Evolutionary conservation across 2,329 filamentous ascomycete genomes (phyloP).

Genomic region (Calonectria pauciramosa): DNA sequence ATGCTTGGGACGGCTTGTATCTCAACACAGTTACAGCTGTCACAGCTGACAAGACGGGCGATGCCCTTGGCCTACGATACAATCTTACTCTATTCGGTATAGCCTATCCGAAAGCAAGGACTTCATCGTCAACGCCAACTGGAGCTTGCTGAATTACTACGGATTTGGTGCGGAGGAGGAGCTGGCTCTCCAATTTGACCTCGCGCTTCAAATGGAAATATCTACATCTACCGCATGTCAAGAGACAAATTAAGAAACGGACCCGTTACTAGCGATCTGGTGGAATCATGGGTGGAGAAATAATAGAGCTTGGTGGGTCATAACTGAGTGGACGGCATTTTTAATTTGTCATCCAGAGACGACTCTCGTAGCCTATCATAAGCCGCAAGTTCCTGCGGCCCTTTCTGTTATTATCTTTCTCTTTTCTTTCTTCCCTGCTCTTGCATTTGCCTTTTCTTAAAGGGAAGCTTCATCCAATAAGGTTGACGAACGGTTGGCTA

Average conservation of each 20-base stretch:
- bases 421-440: neutral
- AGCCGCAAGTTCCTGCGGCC: neutral
- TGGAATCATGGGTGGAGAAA: neutral
- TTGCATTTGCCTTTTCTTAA: neutral
- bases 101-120: neutral
- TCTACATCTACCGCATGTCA: neutral
- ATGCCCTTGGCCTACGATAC: neutral
- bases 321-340: neutral
- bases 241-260: neutral
- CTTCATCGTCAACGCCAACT: neutral
- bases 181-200: neutral
- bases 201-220: neutral
- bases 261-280: too few relatives aligned
- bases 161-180: too few relatives aligned
- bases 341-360: neutral
- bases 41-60: neutral
- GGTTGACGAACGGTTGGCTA: neutral
- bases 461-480: neutral
- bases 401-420: neutral
- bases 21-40: neutral
- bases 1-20: neutral
- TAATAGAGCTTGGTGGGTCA: neutral
- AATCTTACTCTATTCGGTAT: neutral
- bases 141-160: too few relatives aligned
- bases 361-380: neutral